Base-by-base conservation (phyloP, 1,284 basidiomycete species). In the Fomitopsis pinicola region DNA sequence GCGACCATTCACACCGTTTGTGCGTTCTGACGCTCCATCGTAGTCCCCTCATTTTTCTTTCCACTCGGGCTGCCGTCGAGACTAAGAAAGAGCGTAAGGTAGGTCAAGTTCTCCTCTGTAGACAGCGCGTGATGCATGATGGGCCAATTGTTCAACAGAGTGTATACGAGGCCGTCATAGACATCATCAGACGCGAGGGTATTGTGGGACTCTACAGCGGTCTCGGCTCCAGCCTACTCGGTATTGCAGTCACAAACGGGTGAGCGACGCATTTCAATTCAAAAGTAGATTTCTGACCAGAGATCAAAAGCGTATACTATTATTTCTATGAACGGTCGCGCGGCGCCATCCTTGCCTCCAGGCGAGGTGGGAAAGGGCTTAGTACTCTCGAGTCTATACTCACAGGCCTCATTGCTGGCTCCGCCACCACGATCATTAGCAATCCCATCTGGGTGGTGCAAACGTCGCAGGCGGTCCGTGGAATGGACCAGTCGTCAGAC, bases 371-470 rank as follows among this genome's bases (percentile, higher is more conserved):
- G 59, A 89, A 89, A 68, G 88, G 87, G 0, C 80, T 98, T 28
- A 87, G 80, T 57, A 95, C 95, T 1, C 70, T 86, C 30, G 95
- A 99, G 76, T 95, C 95, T 48, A 97, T 99, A 73, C 71, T 97
- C 17, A 90, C 93, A 6, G 94, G 95, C 0, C 76, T 97, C 48
- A 87, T 98, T 57, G 36, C 70, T 91, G 95, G 96, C 45, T 92
- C 92, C 22, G 92, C 92, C 5, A 98, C 97, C 1, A 92, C 95
- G 0, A 77, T 98, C 62, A 82, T 94, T 63, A 93, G 89, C 74
- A 99, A 98, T 76, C 97, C 97, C 0, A 91, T 99, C 67, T 98
- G 95, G 94, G 92, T 95, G 52, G 80, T 95, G n/a, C 92, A 96
- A 72, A 97, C 96, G 4, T 92, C 92, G 42, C 97, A 98, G 73